Evolutionary conservation across 495 filamentous ascomycete genomes (phyloP).

Genomic region (Aspergillus steynii): DNA sequence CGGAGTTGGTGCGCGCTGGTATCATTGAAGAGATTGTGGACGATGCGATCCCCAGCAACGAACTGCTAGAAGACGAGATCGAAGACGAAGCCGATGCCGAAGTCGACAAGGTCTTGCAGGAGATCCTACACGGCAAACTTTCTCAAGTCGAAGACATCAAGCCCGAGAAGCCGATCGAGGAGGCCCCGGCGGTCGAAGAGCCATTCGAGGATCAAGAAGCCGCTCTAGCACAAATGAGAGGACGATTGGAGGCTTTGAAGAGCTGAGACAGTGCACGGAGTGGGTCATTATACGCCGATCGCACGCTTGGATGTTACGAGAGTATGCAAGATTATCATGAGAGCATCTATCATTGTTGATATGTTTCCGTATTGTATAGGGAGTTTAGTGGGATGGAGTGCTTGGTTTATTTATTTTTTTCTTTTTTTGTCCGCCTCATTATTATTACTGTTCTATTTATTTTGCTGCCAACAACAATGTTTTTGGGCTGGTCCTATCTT

Average conservation of each 20-base stretch:
- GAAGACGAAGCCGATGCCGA: slow-evolving; percentile 87
- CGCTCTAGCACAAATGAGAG: slow-evolving; percentile 90
- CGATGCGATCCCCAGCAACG: slow-evolving; percentile 75
- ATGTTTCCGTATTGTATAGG: slow-evolving; percentile 9
- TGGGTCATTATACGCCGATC: not conserved
- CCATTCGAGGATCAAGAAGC: slow-evolving; percentile 84
- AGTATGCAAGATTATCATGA: not conserved
- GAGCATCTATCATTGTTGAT: slow-evolving; percentile 6
- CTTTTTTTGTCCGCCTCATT: slow-evolving; percentile 16
- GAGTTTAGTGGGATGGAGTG: slow-evolving; percentile 20
- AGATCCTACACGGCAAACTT: slow-evolving; percentile 81
- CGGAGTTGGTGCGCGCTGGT: slow-evolving; percentile 88
- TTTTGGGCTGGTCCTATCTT: not conserved
- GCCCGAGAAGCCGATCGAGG: slow-evolving; percentile 56
- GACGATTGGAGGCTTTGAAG: slow-evolving; percentile 84
- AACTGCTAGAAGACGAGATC: slow-evolving; percentile 67
- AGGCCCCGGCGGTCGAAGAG: slow-evolving; percentile 57
- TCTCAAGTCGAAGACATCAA: slow-evolving; percentile 62
- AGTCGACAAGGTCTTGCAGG: slow-evolving; percentile 88
- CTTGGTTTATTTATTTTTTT: slow-evolving; percentile 8
- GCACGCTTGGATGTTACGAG: slow-evolving; percentile 3
- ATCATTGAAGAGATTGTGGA: slow-evolving; percentile 98
- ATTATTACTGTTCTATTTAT: slow-evolving; percentile 1
- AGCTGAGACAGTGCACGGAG: slow-evolving; percentile 56
- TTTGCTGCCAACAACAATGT: not conserved